These are phyloP conservation scores for Pythium angustatum DNA, from an alignment of 352 stramenopile species.

Conservation along the genomic window DNA sequence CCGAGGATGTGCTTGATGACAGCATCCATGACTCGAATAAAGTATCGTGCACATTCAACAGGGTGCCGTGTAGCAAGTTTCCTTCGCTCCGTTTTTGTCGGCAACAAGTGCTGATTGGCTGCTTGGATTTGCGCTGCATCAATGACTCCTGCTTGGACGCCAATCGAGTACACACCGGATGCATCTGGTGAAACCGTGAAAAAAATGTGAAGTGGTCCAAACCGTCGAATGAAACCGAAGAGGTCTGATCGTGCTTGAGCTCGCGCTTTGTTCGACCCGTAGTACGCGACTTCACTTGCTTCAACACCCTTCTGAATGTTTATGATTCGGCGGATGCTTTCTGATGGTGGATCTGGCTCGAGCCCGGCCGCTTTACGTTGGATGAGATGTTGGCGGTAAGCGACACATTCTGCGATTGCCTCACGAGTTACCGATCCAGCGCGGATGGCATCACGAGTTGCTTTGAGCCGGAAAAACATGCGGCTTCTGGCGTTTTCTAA, in stretches of 20 bases:
- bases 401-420: slow-evolving; percentile 16
- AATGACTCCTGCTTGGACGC: slow-evolving; percentile 9
- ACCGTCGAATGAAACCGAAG: slow-evolving; percentile 31
- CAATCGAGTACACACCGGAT: slow-evolving; percentile 21
- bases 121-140: background rate
- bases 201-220: slow-evolving; percentile 31
- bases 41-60: slow-evolving; percentile 22
- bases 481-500: slow-evolving; percentile 14
- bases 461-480: slow-evolving; percentile 28
- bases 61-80: slow-evolving; percentile 19
- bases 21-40: background rate
- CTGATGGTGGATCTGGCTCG: background rate
- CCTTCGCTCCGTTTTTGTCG: slow-evolving; percentile 15
- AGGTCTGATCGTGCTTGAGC: slow-evolving; percentile 27
- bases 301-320: slow-evolving; percentile 28
- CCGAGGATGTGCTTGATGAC: background rate
- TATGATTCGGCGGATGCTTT: slow-evolving; percentile 14
- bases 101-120: slow-evolving; percentile 15
- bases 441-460: slow-evolving; percentile 16
- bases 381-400: slow-evolving; percentile 23
- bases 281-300: slow-evolving; percentile 21
- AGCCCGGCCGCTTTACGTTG: background rate
- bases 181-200: slow-evolving; percentile 33
- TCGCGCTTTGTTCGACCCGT: slow-evolving; percentile 28
- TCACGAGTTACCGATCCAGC: background rate